phyloP scores from a whole-genome alignment of 345 rosid genomes.

The Boechera stricta region DNA sequence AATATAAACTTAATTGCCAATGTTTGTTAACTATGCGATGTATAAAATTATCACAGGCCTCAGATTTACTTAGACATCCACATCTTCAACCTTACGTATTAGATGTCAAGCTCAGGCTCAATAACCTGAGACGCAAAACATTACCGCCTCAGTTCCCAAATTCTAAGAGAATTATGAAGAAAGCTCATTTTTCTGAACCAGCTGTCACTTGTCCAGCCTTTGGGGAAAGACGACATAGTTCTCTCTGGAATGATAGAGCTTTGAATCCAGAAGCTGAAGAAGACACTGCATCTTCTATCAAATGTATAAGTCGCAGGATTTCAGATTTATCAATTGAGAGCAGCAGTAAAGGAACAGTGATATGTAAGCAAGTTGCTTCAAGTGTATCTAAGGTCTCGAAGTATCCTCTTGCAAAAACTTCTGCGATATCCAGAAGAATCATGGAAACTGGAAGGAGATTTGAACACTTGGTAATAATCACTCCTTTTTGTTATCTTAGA shows the following conservation, averaged over 20 bases:
- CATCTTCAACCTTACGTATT: constrained; percentile 77
- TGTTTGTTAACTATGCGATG: constrained; percentile 10
- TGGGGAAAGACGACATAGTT: constrained; percentile 52
- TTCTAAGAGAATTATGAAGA: constrained; percentile 53
- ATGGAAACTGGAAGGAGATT: constrained; percentile 51
- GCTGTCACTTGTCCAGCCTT: constrained; percentile 30
- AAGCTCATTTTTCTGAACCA: constrained; percentile 59
- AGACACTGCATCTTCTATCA: constrained; percentile 56
- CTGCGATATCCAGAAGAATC: constrained; percentile 42
- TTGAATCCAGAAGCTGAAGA: constrained; percentile 76
- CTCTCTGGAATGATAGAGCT: constrained; percentile 64
- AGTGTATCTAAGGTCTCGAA: constrained; percentile 49
- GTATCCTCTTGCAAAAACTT: constrained; percentile 47
- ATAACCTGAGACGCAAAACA: constrained; percentile 66
- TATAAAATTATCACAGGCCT: constrained; percentile 58
- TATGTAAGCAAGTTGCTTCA: constrained; percentile 64
- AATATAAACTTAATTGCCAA: background rate
- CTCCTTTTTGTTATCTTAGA: background rate
- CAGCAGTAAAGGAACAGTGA: constrained; percentile 63
- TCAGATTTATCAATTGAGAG: constrained; percentile 60
- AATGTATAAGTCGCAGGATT: constrained; percentile 51
- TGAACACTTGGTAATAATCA: constrained; percentile 53
- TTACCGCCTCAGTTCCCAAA: constrained; percentile 70
- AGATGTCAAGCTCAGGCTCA: constrained; percentile 66
- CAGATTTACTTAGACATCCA: constrained; percentile 70